Evolutionary conservation across 1,139 yeast genomes (phyloP).

Genomic region (Scheffersomyces cryptocercus): DNA sequence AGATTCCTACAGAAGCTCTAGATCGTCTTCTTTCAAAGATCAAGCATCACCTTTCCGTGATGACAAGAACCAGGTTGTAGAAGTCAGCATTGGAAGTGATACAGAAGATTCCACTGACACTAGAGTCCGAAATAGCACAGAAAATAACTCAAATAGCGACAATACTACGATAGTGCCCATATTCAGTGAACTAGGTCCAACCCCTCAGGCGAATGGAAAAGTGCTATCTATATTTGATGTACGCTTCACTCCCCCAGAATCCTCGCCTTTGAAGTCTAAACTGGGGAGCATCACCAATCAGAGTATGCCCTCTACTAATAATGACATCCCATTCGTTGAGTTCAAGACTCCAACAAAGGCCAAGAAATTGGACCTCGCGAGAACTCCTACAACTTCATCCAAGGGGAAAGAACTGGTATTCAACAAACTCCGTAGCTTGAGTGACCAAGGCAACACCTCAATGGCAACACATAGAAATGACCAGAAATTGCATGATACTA

Average conservation of each 20-base stretch:
- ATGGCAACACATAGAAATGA: not conserved
- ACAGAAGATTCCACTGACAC: not conserved
- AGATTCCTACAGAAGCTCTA: not conserved
- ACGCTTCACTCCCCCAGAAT: constrained; percentile 46
- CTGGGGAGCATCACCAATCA: not conserved
- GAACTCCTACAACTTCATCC: not conserved
- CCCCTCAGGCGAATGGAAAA: constrained; percentile 73
- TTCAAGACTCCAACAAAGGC: constrained; percentile 39
- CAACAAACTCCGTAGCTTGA: not conserved
- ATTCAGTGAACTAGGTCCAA: constrained; percentile 59
- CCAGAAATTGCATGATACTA: not conserved
- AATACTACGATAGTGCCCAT: not conserved
- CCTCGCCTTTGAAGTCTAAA: constrained; percentile 37
- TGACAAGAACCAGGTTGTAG: not conserved
- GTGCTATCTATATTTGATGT: constrained; percentile 67
- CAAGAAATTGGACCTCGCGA: constrained; percentile 10
- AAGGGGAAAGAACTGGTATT: not conserved
- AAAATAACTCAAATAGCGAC: constrained; percentile 2
- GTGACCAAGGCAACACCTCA: not conserved
- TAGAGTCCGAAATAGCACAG: constrained; percentile 1
- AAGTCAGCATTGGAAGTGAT: not conserved
- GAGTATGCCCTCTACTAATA: constrained; percentile 1
- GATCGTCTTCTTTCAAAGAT: not conserved
- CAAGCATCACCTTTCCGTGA: not conserved
- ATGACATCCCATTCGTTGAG: constrained; percentile 1